Conservation (phyloP, 306 rosid species). For the Dalbergia cultrata region DNA sequence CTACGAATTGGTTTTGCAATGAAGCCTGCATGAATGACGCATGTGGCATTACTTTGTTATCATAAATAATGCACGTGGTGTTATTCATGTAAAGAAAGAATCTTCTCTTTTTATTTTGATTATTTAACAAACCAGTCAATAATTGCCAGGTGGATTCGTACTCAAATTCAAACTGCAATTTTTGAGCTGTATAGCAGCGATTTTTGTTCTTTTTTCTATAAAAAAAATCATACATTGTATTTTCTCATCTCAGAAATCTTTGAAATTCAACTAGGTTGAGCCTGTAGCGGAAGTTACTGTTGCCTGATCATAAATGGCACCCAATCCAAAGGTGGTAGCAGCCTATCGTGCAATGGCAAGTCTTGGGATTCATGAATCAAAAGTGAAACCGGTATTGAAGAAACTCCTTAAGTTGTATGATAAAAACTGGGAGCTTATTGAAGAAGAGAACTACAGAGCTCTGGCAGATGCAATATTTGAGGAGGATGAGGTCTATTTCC, state of each 20-base stretch:
- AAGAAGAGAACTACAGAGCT: slow-evolving; percentile 88
- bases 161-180: no score
- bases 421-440: slow-evolving; percentile 88
- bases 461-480: slow-evolving; percentile 91
- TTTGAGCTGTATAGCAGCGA: no score
- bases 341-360: slow-evolving; percentile 81
- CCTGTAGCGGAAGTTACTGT: slow-evolving; percentile 35
- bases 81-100: no score
- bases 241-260: slow-evolving; percentile 17
- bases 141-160: no score
- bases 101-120: no score
- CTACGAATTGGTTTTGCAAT: no score
- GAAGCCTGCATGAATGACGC: no score
- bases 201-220: no score
- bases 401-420: slow-evolving; percentile 78
- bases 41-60: no score
- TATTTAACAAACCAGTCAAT: no score
- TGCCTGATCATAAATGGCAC: slow-evolving; percentile 68
- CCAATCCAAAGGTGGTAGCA: slow-evolving; percentile 63
- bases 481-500: slow-evolving; percentile 69
- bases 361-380: slow-evolving; percentile 70
- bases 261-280: slow-evolving; percentile 35
- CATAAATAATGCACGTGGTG: no score
- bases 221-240: not conserved
- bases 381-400: slow-evolving; percentile 83